phyloP scores from a whole-genome alignment of 148 eudicot genomes.

The Cornus suecica region DNA sequence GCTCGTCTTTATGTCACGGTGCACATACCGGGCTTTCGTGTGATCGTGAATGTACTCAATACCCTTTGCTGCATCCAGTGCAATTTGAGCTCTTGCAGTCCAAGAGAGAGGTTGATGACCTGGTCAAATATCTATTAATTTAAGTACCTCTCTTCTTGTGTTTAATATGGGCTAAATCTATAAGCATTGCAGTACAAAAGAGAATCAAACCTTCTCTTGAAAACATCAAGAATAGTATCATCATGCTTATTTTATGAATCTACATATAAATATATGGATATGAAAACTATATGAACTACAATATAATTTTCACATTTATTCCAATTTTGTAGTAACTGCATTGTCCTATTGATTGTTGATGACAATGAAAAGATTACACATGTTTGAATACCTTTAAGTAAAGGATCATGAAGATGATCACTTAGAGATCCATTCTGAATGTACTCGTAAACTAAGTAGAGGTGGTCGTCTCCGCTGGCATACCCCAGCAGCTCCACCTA shows the following conservation, averaged over 20 bases:
- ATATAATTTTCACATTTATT: too few species aligned
- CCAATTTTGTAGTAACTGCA: too few species aligned
- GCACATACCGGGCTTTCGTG: slow-evolving; percentile 48
- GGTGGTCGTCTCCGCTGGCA: slow-evolving; percentile 53
- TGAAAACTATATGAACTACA: too few species aligned
- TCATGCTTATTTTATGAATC: too few species aligned
- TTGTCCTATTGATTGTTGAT: neutral
- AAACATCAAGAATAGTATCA: neutral
- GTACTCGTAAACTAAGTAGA: slow-evolving; percentile 47
- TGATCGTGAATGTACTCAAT: slow-evolving; percentile 53
- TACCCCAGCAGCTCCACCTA: slow-evolving; percentile 54
- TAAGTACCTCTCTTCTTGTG: neutral
- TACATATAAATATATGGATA: too few species aligned
- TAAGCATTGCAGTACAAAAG: neutral
- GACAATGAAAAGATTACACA: neutral
- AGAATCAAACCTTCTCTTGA: neutral
- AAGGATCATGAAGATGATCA: slow-evolving; percentile 52
- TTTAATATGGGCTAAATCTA: neutral
- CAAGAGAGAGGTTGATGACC: slow-evolving; percentile 54
- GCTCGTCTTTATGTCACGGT: slow-evolving; percentile 50
- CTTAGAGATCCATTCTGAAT: slow-evolving; percentile 41
- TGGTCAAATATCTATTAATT: slow-evolving; percentile 15
- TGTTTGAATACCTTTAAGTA: slow-evolving; percentile 31
- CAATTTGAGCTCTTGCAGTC: slow-evolving; percentile 51
- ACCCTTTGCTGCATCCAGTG: slow-evolving; percentile 49